Evolutionary conservation across 495 filamentous ascomycete species (phyloP), one percentile per base, ranked within the genome.

Genomic region (Aspergillus saccharolyticus): DNA sequence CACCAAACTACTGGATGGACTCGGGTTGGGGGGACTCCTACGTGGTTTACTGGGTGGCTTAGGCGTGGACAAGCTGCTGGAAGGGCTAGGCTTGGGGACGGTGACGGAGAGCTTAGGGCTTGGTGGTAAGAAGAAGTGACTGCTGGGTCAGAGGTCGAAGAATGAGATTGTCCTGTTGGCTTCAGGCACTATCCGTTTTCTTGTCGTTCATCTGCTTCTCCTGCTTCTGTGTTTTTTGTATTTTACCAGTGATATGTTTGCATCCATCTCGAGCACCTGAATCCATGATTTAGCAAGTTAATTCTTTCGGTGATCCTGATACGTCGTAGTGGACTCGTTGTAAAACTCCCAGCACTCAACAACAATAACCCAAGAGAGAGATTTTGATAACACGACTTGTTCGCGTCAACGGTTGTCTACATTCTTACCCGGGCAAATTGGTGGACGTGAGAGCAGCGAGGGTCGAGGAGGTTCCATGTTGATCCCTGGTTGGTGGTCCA

Each of bases 21-120:
- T 92, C 9, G 89, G 89, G 43, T 80, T 94, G 0, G 89, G 89
- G 39, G 86, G 86, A 1, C 64, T 94, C 2, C 77, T 92, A 53
- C 85, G 87, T 53, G 85, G 85, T 44, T 67, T 94, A n/a, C 76
- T 94, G 3, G 85, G 86, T 21, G 86, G 85, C 2, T 71, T 94
- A 15, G 89, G 89, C 17, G 73, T 94, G 42, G 83, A 85, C 52
- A 88, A 88, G 67, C 73, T 92, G 17, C 78, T 92, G 9, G 82
- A 81, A 17, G 81, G 85, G 3, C 74, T 94, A 8, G 89, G 89
- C 0, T 63, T 92, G 16, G 86, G 87, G 3, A 70, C 68, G 15
- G 62, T 86, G 5, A 66, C 72, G 12, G 73, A 80, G 45, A 67
- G 75, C 2, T 64, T 88, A 14, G 71, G 70, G 17, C 53, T 73